Evolutionary conservation across 148 eudicot species (phyloP), one percentile per base, ranked within the genome.

Genomic region (Diospyros lotus): DNA sequence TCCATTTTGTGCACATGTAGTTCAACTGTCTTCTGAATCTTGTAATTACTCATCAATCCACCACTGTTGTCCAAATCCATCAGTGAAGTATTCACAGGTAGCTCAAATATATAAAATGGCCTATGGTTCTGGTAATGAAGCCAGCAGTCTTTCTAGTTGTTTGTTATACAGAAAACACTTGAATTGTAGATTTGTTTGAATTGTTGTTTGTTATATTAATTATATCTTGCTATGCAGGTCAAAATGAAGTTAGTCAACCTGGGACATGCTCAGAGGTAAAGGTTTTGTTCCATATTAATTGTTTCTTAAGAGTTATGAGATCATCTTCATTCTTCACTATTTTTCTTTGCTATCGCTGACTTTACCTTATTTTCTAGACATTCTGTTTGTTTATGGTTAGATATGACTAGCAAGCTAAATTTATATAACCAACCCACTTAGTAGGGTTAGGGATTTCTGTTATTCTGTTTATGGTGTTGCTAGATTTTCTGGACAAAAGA

Each of bases 211-310:
- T 70, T 66, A 66, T 64, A 84, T 65, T 50, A 64, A 72, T 58
- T 54, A 73, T 65, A 44, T 75, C 13, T 71, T 73, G 59, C n/a
- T 38, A 53, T 80, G 79, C 95, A 94, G 98, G 93, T 94, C 70
- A 94, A 84, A 79, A 86, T 81, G 91, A 94, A 94, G 87, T 81
- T 94, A 77, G 80, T 76, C 56, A 84, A 62, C 80, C 54, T 86
- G 43, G 95, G 97, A 48, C 97, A 87, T 83, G 77, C 86, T 75
- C 98, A 94, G 77, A 94, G 97, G 98, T 94, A 41, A 64, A 77
- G 48, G 59, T 65, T 50, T 62, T 44, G 5, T 79, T 28, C 50
- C 53, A 10, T 56, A 69, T n/a, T 7, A 64, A 39, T 69, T 65
- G 59, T 59, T 44, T 15, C 54, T 38, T 77, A 28, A 17, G 10